Evolutionary conservation across 192 early-diverging fungal genomes (phyloP), one percentile per base, ranked within the genome.

Genomic region (Chytriomyces hyalinus): DNA sequence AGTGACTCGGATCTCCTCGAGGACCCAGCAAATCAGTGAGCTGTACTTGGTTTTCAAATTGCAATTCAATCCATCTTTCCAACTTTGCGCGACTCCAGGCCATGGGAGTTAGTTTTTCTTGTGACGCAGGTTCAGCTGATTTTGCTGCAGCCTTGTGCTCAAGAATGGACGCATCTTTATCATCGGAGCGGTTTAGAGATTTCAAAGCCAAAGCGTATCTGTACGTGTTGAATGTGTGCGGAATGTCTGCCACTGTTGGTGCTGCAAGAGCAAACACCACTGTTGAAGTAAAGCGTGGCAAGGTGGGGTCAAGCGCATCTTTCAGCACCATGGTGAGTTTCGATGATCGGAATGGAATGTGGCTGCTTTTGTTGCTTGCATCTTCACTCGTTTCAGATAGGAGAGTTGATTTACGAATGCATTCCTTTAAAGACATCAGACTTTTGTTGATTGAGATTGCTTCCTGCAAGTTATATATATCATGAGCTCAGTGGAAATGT

Each of bases 251-350:
- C 64, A 80, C 49, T n/a, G 74, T 60, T 11, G 79, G 76, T 44
- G 74, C 61, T 26, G 69, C 53, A 51, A 77, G 70, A 51, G 75
- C 72, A 61, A 80, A 66, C 36, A 80, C 62, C 17, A 74, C 51
- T n/a, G 67, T 80, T 44, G 22, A 61, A 0, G 75, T 63, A 28
- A 11, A 36, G 15, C 61, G 72, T 15, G 45, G 13, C 6, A 46
- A 17, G 17, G 60, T 65, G 28, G 74, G 65, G 45, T 83, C 82
- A 15, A 83, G 84, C 10, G 72, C 49, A 43, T 85, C 84, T 65
- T 83, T 83, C 26, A 83, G 48, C 22, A 83, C 65, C 62, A 81
- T 77, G 8, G 82, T 83, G 28, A 83, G 49, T 65, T 80, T 81
- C 9, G 76, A 80, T 44, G 24, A 79, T 28, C 82, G 75, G 59